Conservation (phyloP, 1,284 basidiomycete genomes). For the Cryptococcus hybrid region DNA sequence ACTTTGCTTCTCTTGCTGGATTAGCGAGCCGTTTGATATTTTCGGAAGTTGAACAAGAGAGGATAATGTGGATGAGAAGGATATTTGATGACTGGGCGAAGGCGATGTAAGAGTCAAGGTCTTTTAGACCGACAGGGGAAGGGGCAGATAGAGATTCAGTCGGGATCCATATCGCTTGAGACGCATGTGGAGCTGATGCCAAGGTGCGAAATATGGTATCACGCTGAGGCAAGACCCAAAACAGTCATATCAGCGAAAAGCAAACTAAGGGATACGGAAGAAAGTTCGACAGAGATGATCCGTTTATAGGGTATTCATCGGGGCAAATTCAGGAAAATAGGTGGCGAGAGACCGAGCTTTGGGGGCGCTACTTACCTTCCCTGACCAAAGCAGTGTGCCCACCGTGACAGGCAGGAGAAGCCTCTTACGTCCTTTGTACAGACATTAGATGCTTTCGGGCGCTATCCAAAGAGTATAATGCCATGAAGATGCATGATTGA, state of each 20-base stretch:
- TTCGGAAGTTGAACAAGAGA: constrained; percentile 18
- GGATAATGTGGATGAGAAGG: constrained; percentile 28
- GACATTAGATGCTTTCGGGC: no score
- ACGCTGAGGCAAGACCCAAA: constrained; percentile 3
- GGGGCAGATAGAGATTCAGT: constrained; percentile 11
- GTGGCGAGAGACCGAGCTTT: no score
- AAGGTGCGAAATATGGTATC: constrained; percentile 9
- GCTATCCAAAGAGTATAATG: no score
- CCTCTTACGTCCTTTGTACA: no score
- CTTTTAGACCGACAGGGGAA: background rate
- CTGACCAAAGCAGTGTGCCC: constrained; percentile 4
- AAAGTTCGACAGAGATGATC: no score
- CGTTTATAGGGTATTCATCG: no score
- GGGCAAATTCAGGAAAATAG: no score
- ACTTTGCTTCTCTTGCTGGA: background rate
- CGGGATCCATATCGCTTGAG: constrained; percentile 19
- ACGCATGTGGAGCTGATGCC: background rate
- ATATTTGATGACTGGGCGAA: constrained; percentile 10
- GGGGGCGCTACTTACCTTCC: constrained; percentile 2
- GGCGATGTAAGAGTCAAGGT: constrained; percentile 11
- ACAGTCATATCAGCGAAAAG: background rate
- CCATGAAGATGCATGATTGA: no score
- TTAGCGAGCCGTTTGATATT: constrained; percentile 16
- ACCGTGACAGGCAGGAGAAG: no score
- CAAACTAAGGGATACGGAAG: no score